Evolutionary conservation across 306 rosid genomes (phyloP), one percentile per base, ranked within the genome.

Genomic region (Prunus mume): DNA sequence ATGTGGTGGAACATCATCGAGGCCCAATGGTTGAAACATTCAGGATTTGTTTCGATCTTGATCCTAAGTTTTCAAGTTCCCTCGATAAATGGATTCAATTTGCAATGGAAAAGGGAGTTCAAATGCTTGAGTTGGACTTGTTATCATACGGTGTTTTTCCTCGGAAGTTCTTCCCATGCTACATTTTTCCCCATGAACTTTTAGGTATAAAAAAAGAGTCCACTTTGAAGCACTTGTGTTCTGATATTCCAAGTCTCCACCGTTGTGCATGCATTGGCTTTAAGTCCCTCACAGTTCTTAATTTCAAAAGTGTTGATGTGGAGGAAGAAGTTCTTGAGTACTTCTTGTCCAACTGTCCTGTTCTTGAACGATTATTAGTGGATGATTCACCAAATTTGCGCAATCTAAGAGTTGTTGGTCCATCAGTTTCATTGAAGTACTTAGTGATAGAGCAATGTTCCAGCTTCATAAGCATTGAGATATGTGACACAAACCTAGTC

Each of bases 231-330:
- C 47, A 70, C 18, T 28, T 52, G 28, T 51, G 74, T 71, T 51
- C 50, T 19, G 49, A 52, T 12, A 12, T 71, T 32, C 50, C 46
- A 19, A 54, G 64, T 38, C 50, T 34, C 0, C 9, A 24, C 20
- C 75, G 65, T 54, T 19, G 75, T 71, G 32, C 20, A 1, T 71
- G 50, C 77, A 45, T 73, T 60, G 77, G 77, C 45, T 73, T 73
- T 61, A 46, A 73, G 77, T 43, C 57, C 77, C 68, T 73, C 25
- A 24, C 27, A 60, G 28, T 24, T 46, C 69, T 73, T 73, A 15
- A 63, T 22, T 46, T 73, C 45, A 73, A 57, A 25, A 34, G 46
- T 73, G 77, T 73, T 43, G 12, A 46, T 19, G 68, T 73, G 69
- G 68, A 46, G 22, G 77, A 25, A 43, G 57, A 25, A 13, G 45